Evolutionary conservation across 768 basidiomycete species (phyloP), one percentile per base, ranked within the genome.

Genomic region (Pleurotus djamor): DNA sequence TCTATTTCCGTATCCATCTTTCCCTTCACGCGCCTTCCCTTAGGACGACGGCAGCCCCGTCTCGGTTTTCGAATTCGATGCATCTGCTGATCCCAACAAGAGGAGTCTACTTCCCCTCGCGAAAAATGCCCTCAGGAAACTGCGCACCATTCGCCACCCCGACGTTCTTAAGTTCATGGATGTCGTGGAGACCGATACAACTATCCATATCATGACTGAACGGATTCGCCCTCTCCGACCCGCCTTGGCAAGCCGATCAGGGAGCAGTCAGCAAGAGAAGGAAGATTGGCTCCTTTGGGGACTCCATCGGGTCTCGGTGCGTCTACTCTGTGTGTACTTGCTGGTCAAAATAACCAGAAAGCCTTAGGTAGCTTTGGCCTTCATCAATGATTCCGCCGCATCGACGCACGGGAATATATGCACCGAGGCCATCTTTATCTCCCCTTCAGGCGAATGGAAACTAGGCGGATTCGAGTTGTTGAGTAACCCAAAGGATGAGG

Each of bases 231-330:
- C 96, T 4, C 75, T 99, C 16, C 77, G 83, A 10, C 69, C 74
- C 5, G 82, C 84, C 0, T 69, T 98, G 51, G 74, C 83, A 43
- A 77, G 84, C 8, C 89, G 88, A 83, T 76, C 83, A 2, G 77
- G 79, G 43, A 88, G 87, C 61, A 79, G 76, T 50, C 73, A 76
- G 14, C 83, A 83, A 69, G 87, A 85, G 65, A 81, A 76, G 62
- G 91, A 95, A 64, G 94, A 96, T 65, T 97, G 93, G 91, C 72
- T 97, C 16, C 69, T 97, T 4, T 99, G 96, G 96, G 96, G 96
- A 5, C 72, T 98, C 43, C 92, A 96, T 74, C 83, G 94, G 48
- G 84, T 97, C 52, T 89, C 93, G 59, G 94, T 96, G 62, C 62
- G 87, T 83, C 52, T 13, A 48, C n/a, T 36, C 55, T 33, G 8